Evolutionary conservation across 805 yeast genomes (phyloP).

Genomic region (Suhomyces emberorum): DNA sequence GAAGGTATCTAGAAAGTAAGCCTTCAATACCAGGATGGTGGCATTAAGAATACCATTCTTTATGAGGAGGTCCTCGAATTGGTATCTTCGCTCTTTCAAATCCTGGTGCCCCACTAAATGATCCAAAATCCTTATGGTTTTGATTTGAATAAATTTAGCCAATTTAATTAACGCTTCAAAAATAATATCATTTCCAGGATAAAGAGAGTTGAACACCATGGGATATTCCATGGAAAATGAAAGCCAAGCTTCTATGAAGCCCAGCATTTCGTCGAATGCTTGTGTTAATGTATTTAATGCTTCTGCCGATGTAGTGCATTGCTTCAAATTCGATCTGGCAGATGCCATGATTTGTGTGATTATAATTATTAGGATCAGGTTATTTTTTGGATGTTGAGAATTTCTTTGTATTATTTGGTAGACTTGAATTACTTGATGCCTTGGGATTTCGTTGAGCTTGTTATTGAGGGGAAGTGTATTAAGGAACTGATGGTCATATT

Average conservation of each 20-base stretch:
- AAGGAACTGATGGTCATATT: slow-evolving; percentile 22
- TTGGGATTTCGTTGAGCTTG: slow-evolving; percentile 6
- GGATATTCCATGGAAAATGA: slow-evolving; percentile 11
- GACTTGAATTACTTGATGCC: not conserved
- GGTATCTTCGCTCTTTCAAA: not conserved
- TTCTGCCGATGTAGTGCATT: slow-evolving; percentile 1
- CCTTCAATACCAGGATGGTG: slow-evolving; percentile 5
- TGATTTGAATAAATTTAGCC: slow-evolving; percentile 7
- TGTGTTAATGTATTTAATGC: not conserved
- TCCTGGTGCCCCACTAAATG: slow-evolving; percentile 1
- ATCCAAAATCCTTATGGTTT: slow-evolving; percentile 5
- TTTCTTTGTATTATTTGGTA: slow-evolving; percentile 9
- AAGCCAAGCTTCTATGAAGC: slow-evolving; percentile 17
- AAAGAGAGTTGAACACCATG: slow-evolving; percentile 23
- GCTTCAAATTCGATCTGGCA: slow-evolving; percentile 3
- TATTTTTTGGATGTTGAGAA: slow-evolving; percentile 20
- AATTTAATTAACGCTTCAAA: slow-evolving; percentile 18
- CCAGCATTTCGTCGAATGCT: slow-evolving; percentile 1
- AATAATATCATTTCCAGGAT: slow-evolving; percentile 25
- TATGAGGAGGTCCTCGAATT: not conserved
- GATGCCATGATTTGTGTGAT: slow-evolving; percentile 13
- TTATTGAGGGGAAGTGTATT: slow-evolving; percentile 19
- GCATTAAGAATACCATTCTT: not conserved
- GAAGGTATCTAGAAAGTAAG: slow-evolving; percentile 12
- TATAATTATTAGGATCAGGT: slow-evolving; percentile 16